Base-by-base conservation (phyloP, 2,329 filamentous ascomycete genomes). In the Conoideocrella luteorostrata region DNA sequence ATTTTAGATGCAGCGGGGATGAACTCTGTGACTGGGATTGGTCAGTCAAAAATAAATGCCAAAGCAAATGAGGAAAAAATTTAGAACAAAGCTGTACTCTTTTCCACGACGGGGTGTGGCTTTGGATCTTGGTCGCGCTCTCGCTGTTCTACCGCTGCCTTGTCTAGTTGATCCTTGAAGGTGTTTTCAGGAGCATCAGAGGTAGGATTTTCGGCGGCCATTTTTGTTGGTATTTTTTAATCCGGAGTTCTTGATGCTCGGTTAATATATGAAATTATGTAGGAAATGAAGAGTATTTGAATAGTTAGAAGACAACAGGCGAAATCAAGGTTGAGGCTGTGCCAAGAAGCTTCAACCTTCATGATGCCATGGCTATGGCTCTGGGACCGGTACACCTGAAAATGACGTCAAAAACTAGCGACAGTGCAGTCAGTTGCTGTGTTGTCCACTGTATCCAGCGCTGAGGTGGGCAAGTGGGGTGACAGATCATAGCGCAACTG, bases 81-180 rank as follows among this genome's bases (percentile, higher is more conserved):
- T n/a, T n/a, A 13, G 15, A 18, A 39, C 11, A 12, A 33, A 29
- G 48, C 35, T 34, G n/a, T 53, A 70, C 70, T 68, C 59, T 71
- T 72, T 40, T 71, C 66, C 7, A 70, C 47, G 3, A 74, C 53
- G 1, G 62, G 59, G 39, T 69, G 62, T 4, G 58, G 52, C 28
- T 57, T 55, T 15, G 54, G 49, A 23, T 55, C 47, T 6, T 48
- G 43, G 3, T 58, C 57, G 13, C 54, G 45, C 9, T 48, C 43
- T 15, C 59, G 60, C 10, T 59, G 58, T 29, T 64, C 61, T 12
- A 56, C 47, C 3, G 71, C 70, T 12, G 60, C 64, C 35, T 63
- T 55, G 52, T 74, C 71, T 1, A 74, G 65, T 51, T 67, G 61
- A 26, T 65, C 50, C 56, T 74, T 74, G 61, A 65, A 71, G 37